Percentiles rank a stretch among this genome's conserved stretches.
Evolutionary conservation across 768 basidiomycete species (phyloP).

Genomic region (Lentinus tigrinus): DNA sequence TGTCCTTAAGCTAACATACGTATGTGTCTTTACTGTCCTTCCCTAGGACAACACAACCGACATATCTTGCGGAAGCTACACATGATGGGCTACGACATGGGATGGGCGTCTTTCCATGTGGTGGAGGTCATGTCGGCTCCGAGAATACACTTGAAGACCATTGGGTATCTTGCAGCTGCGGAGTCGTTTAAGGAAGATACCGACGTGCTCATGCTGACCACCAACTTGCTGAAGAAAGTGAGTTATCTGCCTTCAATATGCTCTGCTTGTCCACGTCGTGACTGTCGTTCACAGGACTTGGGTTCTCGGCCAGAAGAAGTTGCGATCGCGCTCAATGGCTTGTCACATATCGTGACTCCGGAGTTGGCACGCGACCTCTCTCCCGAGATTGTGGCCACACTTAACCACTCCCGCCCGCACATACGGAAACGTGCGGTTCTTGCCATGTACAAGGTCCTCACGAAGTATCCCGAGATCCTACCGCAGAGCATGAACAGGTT

Average conservation of each 20-base stretch:
- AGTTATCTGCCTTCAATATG: conserved; percentile 17
- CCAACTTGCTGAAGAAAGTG: conserved; percentile 93
- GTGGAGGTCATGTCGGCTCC: conserved; percentile 98
- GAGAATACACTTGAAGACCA: conserved; percentile 87
- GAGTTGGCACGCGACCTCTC: conserved; percentile 91
- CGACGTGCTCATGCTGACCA: conserved; percentile 96
- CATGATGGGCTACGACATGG: conserved; percentile 95
- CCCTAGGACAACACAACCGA: conserved; percentile 1
- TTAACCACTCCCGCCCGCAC: conserved; percentile 84
- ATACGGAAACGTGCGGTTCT: conserved; percentile 91
- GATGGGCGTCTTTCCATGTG: conserved; percentile 95
- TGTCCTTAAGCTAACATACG: conserved; percentile 94
- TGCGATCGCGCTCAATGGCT: conserved; percentile 75
- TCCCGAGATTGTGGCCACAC: conserved; percentile 79
- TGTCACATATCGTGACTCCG: conserved; percentile 79
- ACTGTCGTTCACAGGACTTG: conserved; percentile 61
- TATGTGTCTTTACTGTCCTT: conserved; percentile 44
- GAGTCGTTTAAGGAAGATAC: conserved; percentile 93
- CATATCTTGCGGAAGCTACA: conserved; percentile 65
- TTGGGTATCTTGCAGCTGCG: conserved; percentile 92
- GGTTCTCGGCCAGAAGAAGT: conserved; percentile 73
- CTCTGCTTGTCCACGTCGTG: neutral
- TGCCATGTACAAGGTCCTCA: conserved; percentile 75
- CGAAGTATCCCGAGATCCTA: conserved; percentile 79
- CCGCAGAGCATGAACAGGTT: conserved; percentile 65